phyloP scores from a whole-genome alignment of 345 rosid species.

The Chamaenerion angustifolium region DNA sequence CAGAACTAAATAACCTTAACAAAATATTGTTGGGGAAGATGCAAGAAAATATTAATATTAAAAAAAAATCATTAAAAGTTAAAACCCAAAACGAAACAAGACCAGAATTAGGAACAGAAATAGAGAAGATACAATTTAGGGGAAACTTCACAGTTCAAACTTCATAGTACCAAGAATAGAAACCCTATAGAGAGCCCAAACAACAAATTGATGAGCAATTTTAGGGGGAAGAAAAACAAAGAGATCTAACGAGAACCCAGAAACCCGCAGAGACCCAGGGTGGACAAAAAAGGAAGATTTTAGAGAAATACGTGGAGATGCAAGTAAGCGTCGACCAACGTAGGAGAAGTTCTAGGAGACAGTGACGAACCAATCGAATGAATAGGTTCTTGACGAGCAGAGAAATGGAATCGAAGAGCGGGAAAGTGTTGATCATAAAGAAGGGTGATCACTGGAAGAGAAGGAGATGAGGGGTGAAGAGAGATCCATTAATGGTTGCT shows the following conservation, averaged over 20 bases:
- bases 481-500: not conserved
- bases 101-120: too few relatives aligned
- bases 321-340: not conserved
- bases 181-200: not conserved
- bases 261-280: not conserved
- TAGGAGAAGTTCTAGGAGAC: not conserved
- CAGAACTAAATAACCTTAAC: too few relatives aligned
- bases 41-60: too few relatives aligned
- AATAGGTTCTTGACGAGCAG: not conserved
- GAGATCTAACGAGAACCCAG: not conserved
- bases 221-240: not conserved
- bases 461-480: conserved; percentile 5
- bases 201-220: not conserved
- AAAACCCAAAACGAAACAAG: not conserved
- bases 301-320: not conserved
- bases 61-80: not conserved
- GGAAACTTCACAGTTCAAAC: too few relatives aligned
- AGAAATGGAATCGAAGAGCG: conserved; percentile 1
- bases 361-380: conserved; percentile 1
- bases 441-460: not conserved
- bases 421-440: not conserved
- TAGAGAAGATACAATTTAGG: too few relatives aligned
- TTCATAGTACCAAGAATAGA: not conserved
- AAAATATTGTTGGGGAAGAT: too few relatives aligned
- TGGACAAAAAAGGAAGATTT: not conserved